Conservation (phyloP, 2,329 filamentous ascomycete species). For the Penicillium decumbens region DNA sequence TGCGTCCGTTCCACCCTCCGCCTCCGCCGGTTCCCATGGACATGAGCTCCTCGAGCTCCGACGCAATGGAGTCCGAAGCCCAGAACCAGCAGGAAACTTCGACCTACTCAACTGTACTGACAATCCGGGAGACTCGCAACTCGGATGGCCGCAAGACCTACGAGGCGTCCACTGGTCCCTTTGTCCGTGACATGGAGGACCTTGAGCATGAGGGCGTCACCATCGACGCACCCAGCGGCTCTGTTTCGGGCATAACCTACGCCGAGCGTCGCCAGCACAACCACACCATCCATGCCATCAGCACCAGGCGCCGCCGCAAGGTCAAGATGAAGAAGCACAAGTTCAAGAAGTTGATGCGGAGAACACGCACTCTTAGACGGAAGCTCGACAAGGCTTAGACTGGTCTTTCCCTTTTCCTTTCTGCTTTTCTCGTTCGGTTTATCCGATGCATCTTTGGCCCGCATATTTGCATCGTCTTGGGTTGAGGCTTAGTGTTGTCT, state of each 20-base stretch:
- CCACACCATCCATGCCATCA: slow-evolving; percentile 70
- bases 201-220: slow-evolving; percentile 28
- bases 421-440: slow-evolving; percentile 9
- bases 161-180: slow-evolving; percentile 49
- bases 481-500: slow-evolving; percentile 18
- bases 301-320: slow-evolving; percentile 85
- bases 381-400: slow-evolving; percentile 65
- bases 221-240: slow-evolving; percentile 55
- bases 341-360: slow-evolving; percentile 98
- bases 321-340: slow-evolving; percentile 99
- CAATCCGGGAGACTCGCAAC: slow-evolving; percentile 51
- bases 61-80: slow-evolving; percentile 35
- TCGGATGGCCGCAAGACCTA: slow-evolving; percentile 50
- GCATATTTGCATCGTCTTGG: slow-evolving; percentile 20
- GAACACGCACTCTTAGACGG: slow-evolving; percentile 79
- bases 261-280: slow-evolving; percentile 62
- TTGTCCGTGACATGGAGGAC: slow-evolving; percentile 43
- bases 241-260: slow-evolving; percentile 45
- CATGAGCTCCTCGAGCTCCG: slow-evolving; percentile 26
- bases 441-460: slow-evolving; percentile 22
- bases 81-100: slow-evolving; percentile 35
- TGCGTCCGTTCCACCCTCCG: slow-evolving; percentile 80
- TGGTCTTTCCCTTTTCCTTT: slow-evolving; percentile 7
- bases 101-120: slow-evolving; percentile 48
- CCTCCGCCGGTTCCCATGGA: slow-evolving; percentile 63